These are phyloP conservation scores for Elsinoe ampelina DNA, from an alignment of 2,329 filamentous ascomycete species.

Conservation along the genomic window DNA sequence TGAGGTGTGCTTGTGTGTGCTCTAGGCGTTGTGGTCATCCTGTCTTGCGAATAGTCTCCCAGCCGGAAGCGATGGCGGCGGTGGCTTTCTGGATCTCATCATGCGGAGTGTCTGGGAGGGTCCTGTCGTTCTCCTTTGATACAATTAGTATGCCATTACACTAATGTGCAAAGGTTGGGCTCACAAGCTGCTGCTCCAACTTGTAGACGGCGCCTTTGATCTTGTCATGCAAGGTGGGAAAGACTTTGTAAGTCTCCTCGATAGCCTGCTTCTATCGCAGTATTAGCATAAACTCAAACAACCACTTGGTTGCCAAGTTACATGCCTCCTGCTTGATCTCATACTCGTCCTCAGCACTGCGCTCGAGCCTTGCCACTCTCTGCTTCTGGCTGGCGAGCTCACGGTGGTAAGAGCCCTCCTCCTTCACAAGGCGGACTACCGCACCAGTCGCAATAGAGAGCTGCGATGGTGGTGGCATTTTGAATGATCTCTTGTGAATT, in stretches of 20 bases:
- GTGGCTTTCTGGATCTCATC: slow-evolving; percentile 40
- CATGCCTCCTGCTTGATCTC: slow-evolving; percentile 78
- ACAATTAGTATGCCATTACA: not conserved
- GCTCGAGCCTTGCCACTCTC: slow-evolving; percentile 59
- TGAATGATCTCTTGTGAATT: slow-evolving; percentile 14
- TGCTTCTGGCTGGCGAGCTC: slow-evolving; percentile 69
- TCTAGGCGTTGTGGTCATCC: slow-evolving; percentile 17
- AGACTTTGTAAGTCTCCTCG: slow-evolving; percentile 80
- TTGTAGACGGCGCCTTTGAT: slow-evolving; percentile 63
- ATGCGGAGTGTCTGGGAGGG: slow-evolving; percentile 24
- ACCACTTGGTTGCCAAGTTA: slow-evolving; percentile 10
- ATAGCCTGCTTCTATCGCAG: slow-evolving; percentile 59
- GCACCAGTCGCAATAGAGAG: slow-evolving; percentile 72
- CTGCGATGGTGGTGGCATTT: slow-evolving; percentile 67
- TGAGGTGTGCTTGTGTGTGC: not conserved
- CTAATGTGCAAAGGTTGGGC: not conserved
- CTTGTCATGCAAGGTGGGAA: slow-evolving; percentile 61
- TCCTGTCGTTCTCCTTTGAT: slow-evolving; percentile 30
- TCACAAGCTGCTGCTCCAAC: slow-evolving; percentile 66
- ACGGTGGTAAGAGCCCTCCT: slow-evolving; percentile 82
- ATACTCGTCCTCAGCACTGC: slow-evolving; percentile 49
- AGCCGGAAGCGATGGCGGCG: slow-evolving; percentile 33
- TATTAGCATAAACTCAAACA: not conserved
- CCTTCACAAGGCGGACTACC: slow-evolving; percentile 77
- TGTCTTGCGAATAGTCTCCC: slow-evolving; percentile 31